Evolutionary conservation across 129 eudicot species (phyloP), one percentile per base, ranked within the genome.

Genomic region (Saposhnikovia divaricata): DNA sequence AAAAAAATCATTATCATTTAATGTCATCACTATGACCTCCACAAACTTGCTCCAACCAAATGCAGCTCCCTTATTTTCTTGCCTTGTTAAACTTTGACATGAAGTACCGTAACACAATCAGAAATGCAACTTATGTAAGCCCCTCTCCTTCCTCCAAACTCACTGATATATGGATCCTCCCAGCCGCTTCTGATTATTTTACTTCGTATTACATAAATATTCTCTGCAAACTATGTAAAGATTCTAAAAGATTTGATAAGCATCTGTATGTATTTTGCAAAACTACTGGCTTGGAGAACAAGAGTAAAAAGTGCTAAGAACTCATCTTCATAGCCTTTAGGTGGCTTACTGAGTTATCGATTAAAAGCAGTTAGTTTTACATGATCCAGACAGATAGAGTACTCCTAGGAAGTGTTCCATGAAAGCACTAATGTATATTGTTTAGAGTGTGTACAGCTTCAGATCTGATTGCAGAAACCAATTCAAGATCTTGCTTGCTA

Each of bases 391-490:
- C 61, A 53, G 3, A 55, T 6, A n/a, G 2, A 21, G 34, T 25
- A n/a, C n/a, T n/a, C 39, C 39, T 39, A 63, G 38, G 25, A 28
- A 63, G 39, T 63, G 18, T 63, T 63, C 11, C 39, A 9, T 10
- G 0, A 27, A 21, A 21, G 27, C 38, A 63, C 18, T 27, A 1
- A 23, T 8, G 5, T 61, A 9, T 7, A 7, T 63, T 63, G 39
- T 65, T 65, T 2, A 27, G 19, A 9, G 14, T 65, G 0, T 65
- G 19, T 4, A 27, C 72, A 65, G 3, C 72, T 65, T 27, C 6
- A 65, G 39, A 65, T 65, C 39, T 65, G 72, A 65, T 65, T 65
- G 37, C 16, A 65, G 39, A 65, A 65, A 31, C 75, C 75, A 70
- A 70, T 39, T 65, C 72, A 70, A 37, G 42, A 70, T 8, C 47